These are phyloP conservation scores for Flammula alnicola DNA, from an alignment of 1,284 basidiomycete species.

Conservation along the genomic window DNA sequence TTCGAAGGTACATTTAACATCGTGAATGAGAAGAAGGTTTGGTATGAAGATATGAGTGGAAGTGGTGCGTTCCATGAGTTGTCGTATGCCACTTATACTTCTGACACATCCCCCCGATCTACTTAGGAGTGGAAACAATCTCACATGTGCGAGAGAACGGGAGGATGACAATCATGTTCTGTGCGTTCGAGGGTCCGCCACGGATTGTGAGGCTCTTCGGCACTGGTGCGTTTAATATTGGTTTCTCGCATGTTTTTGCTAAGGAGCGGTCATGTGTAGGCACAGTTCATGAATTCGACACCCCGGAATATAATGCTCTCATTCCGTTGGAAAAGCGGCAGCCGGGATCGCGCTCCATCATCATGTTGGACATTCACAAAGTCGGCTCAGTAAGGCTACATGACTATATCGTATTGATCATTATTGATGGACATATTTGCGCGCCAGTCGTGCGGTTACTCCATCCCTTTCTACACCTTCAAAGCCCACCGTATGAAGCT, in stretches of 20 bases:
- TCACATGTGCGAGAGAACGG: conserved; percentile 64
- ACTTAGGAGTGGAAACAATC: conserved; percentile 58
- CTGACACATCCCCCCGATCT: too few species aligned
- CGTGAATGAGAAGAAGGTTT: conserved; percentile 48
- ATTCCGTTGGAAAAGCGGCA: conserved; percentile 47
- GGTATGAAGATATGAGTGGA: conserved; percentile 62
- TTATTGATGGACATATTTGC: neutral
- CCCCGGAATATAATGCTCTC: conserved; percentile 50
- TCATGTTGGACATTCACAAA: conserved; percentile 55
- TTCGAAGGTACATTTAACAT: conserved; percentile 53
- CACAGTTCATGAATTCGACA: conserved; percentile 55
- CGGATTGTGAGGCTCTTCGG: conserved; percentile 57
- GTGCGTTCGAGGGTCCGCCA: conserved; percentile 58
- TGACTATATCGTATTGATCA: neutral
- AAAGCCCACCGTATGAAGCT: conserved; percentile 48
- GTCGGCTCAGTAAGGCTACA: conserved; percentile 49
- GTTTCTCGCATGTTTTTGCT: neutral
- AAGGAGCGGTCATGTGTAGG: conserved; percentile 32
- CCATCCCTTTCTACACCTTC: conserved; percentile 55
- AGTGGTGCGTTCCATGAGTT: conserved; percentile 44
- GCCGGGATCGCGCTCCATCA: conserved; percentile 56
- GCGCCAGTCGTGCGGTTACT: conserved; percentile 56
- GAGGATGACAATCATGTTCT: conserved; percentile 59
- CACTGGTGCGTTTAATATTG: conserved; percentile 38
- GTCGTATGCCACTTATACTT: too few species aligned